Evolutionary conservation across 129 eudicot species (phyloP), one percentile per base, ranked within the genome.

Genomic region (Centrapalus pauciflorus): DNA sequence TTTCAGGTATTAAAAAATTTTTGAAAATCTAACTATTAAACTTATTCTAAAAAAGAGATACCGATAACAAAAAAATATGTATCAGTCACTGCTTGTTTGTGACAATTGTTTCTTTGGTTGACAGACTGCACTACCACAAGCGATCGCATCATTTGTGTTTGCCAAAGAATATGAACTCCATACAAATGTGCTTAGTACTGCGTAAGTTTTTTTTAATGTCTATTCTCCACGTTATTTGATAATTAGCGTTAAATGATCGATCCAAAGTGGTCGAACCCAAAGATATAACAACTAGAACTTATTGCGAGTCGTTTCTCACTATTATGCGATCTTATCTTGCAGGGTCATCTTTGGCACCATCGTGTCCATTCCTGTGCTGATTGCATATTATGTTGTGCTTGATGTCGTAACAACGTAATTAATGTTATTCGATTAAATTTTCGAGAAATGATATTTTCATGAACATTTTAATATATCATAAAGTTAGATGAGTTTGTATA

Each of bases 121-220:
- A 28, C 66, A 86, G 96, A 82, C 95, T 7, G 89, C 91, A 5
- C 46, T 90, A 51, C 97, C 91, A 20, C 91, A 86, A 69, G 75
- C 89, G 5, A 56, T 87, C 2, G 64, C 82, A 2, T 61, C 90
- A 3, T 90, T 87, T 33, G 69, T 87, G 4, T 87, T 59, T 28
- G 89, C 97, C 11, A 76, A 87, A 55, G 95, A 90, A 74, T 90
- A 90, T 56, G 81, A 80, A 32, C 67, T 90, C 16, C 97, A 90
- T 43, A 74, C 92, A 24, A 64, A 80, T 52, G 84, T 82, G 21
- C 80, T 90, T 27, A 86, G 91, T 24, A 87, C 95, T 29, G 89
- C 89, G 89, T 90, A 82, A 79, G 88, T 81, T 70, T 48, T 17
- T 6, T 17, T 17, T 23, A 23, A 7, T 4, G 16, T 3, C 11